A percentile compares a stretch with the other conserved stretches of the same genome.
phyloP scores from a whole-genome alignment of 495 filamentous ascomycete species.

The Aspergillus hancockii region DNA sequence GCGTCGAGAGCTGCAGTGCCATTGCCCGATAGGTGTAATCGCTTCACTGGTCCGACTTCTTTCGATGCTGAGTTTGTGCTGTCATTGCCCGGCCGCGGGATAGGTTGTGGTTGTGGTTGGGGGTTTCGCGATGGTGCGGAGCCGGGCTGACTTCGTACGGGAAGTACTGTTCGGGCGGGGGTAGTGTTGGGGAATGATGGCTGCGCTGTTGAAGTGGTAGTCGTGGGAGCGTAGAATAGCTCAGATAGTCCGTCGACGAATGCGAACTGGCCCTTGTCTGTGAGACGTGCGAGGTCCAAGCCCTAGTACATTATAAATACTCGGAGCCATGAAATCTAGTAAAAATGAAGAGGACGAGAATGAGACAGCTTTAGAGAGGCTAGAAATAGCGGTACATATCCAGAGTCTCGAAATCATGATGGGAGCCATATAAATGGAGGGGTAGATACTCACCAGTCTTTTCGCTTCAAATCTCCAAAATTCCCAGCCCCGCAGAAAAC shows the following conservation, averaged over 20 bases:
- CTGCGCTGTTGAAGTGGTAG: slow-evolving; percentile 12
- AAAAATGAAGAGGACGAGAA: too few species aligned
- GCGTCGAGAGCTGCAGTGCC: slow-evolving; percentile 36
- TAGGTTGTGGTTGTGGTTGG: slow-evolving; percentile 20
- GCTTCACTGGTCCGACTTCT: slow-evolving; percentile 34
- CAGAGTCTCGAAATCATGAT: neutral
- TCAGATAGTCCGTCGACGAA: slow-evolving; percentile 74
- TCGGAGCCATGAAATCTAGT: neutral
- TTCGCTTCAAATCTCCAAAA: slow-evolving; percentile 73
- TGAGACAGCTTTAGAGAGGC: neutral
- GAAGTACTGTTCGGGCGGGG: slow-evolving; percentile 33
- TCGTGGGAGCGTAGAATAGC: slow-evolving; percentile 46
- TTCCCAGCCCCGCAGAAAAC: slow-evolving; percentile 70
- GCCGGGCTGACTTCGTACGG: slow-evolving; percentile 33
- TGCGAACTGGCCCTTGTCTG: slow-evolving; percentile 56
- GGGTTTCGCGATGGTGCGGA: slow-evolving; percentile 31
- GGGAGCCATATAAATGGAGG: neutral
- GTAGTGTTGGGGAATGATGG: slow-evolving; percentile 13
- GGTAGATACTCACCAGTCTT: slow-evolving; percentile 53
- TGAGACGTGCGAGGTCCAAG: slow-evolving; percentile 65
- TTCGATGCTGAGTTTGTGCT: slow-evolving; percentile 9
- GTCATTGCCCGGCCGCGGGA: slow-evolving; percentile 7
- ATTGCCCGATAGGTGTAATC: slow-evolving; percentile 37
- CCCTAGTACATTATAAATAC: slow-evolving; percentile 43
- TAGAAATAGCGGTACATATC: neutral